Evolutionary conservation across 2,329 filamentous ascomycete species (phyloP).

Genomic region (Diaporthe batatas): DNA sequence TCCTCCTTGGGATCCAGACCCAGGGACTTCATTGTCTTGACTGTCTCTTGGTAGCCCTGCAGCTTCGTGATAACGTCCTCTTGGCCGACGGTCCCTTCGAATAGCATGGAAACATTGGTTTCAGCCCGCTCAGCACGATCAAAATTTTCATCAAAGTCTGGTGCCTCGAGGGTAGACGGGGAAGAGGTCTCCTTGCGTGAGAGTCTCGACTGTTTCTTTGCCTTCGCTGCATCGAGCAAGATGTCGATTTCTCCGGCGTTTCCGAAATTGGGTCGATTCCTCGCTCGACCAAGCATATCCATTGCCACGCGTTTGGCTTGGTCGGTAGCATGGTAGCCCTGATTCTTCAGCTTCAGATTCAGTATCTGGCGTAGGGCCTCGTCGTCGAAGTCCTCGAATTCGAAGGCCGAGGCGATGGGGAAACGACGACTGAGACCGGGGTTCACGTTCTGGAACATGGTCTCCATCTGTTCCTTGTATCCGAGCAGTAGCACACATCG

Average conservation of each 20-base stretch:
- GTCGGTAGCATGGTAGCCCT: conserved; percentile 65
- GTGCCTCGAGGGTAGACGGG: conserved; percentile 48
- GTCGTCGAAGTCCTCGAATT: conserved; percentile 77
- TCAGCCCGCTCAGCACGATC: conserved; percentile 62
- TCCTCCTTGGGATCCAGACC: conserved; percentile 68
- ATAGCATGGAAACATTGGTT: conserved; percentile 66
- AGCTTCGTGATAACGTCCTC: conserved; percentile 67
- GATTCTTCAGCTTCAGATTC: conserved; percentile 70
- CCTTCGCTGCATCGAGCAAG: conserved; percentile 71
- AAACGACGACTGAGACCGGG: conserved; percentile 78
- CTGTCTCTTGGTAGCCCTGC: conserved; percentile 66
- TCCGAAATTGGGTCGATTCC: conserved; percentile 76
- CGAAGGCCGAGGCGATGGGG: conserved; percentile 72
- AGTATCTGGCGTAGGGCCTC: conserved; percentile 71
- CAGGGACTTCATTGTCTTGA: conserved; percentile 62
- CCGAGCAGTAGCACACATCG: conserved; percentile 79
- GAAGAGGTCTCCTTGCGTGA: conserved; percentile 44
- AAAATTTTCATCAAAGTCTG: conserved; percentile 72
- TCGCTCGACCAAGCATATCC: conserved; percentile 70
- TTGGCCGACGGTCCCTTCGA: conserved; percentile 70
- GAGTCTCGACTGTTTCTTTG: conserved; percentile 50
- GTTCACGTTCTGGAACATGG: conserved; percentile 81
- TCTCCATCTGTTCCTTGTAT: conserved; percentile 76
- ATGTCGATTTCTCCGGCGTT: conserved; percentile 83
- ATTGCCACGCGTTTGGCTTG: conserved; percentile 67